Conservation (phyloP, 805 yeast genomes). For the Wickerhamomyces canadensis region DNA sequence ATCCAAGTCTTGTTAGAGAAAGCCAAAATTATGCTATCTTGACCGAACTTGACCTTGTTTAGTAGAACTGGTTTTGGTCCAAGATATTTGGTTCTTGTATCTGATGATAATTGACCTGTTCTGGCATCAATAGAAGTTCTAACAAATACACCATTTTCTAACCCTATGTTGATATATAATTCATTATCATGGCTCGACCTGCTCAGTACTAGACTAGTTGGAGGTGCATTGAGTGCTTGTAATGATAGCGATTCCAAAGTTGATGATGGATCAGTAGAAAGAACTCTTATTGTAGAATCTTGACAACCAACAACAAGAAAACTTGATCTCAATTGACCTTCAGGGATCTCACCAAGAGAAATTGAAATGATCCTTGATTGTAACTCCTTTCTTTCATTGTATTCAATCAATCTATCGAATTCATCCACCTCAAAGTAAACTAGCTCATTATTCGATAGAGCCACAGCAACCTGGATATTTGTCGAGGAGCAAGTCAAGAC, state of each 20-base stretch:
- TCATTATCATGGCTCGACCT: conserved; percentile 13
- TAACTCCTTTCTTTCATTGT: conserved; percentile 54
- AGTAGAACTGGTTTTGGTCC: conserved; percentile 65
- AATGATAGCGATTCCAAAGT: conserved; percentile 57
- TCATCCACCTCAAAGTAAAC: conserved; percentile 78
- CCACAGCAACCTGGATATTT: conserved; percentile 61
- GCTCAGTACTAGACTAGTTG: conserved; percentile 35
- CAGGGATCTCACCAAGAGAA: conserved; percentile 42
- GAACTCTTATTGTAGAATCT: conserved; percentile 63
- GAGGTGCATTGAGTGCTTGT: conserved; percentile 56
- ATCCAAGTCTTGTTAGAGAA: conserved; percentile 31
- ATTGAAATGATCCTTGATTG: conserved; percentile 42
- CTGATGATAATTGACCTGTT: conserved; percentile 58
- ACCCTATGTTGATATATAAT: conserved; percentile 64
- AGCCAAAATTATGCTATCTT: conserved; percentile 23
- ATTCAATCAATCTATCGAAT: conserved; percentile 64
- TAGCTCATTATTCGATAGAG: conserved; percentile 65
- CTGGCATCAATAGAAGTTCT: conserved; percentile 49
- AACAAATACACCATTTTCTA: conserved; percentile 78
- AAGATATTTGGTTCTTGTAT: conserved; percentile 63
- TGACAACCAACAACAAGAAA: conserved; percentile 67
- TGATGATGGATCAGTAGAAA: conserved; percentile 54
- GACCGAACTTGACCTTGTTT: conserved; percentile 7
- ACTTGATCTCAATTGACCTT: conserved; percentile 42
- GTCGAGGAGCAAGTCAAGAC: conserved; percentile 60